phyloP scores from a whole-genome alignment of 2,329 filamentous ascomycete genomes.

The Graphilbum fragrans region DNA sequence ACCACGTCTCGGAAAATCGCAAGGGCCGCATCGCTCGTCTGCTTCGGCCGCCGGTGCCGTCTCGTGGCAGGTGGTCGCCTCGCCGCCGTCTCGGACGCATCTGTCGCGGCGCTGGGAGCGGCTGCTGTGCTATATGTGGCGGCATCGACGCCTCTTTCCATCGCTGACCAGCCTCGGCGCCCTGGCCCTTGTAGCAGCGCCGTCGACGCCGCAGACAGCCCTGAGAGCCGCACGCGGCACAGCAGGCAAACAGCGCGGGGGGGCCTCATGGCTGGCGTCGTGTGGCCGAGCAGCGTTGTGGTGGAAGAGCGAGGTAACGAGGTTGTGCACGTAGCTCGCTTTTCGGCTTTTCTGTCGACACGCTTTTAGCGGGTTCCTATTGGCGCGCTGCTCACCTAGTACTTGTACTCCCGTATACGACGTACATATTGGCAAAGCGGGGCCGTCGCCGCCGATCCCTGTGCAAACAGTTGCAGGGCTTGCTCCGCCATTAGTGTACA shows the following conservation, averaged over 20 bases:
- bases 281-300: neutral
- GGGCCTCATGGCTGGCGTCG: conserved; percentile 9
- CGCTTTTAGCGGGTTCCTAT: no score
- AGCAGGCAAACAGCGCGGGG: conserved; percentile 10
- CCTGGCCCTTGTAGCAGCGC: no score
- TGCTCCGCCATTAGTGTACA: no score
- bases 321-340: neutral
- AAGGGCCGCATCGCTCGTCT: conserved; percentile 6
- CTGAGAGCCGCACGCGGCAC: conserved; percentile 8
- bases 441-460: no score
- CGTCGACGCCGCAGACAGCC: neutral
- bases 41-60: neutral
- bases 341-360: no score
- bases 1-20: conserved; percentile 13
- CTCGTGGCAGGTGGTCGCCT: neutral
- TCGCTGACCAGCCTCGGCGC: no score
- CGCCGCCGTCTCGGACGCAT: neutral
- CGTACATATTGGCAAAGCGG: no score
- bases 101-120: neutral
- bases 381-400: no score
- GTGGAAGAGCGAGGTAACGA: no score
- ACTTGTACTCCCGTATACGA: no score
- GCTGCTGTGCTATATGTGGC: conserved; percentile 2
- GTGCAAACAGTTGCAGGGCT: no score
- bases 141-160: neutral